Percentiles rank a stretch among this genome's conserved stretches.
Conservation (phyloP, 345 rosid genomes). For the Pugionium cornutum region DNA sequence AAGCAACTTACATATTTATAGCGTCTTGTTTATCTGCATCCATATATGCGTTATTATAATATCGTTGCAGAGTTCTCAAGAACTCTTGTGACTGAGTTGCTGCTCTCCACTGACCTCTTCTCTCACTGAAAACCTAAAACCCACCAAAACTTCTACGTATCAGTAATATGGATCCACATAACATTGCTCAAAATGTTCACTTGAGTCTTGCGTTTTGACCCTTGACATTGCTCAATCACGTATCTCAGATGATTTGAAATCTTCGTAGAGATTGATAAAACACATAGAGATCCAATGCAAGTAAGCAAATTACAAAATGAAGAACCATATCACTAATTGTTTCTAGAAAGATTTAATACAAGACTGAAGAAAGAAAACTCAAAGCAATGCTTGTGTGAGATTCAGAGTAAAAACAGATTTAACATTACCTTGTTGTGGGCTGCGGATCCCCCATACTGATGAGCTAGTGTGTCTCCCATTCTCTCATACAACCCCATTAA, state of each 20-base stretch:
- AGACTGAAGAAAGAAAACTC: too few species aligned
- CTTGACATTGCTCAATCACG: not conserved
- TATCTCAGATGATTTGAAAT: not conserved
- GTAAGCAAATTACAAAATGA: conserved; percentile 10
- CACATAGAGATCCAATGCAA: not conserved
- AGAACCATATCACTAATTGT: not conserved
- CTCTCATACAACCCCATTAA: conserved; percentile 87
- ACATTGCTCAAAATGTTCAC: conserved; percentile 16
- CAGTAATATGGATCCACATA: conserved; percentile 21
- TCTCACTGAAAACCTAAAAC: conserved; percentile 80
- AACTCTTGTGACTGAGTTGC: conserved; percentile 99
- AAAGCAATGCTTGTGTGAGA: not conserved
- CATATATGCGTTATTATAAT: conserved; percentile 94
- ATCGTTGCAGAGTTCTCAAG: conserved; percentile 93
- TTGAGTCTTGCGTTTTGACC: not conserved
- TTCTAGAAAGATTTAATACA: not conserved
- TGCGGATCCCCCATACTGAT: conserved; percentile 95
- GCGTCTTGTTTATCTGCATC: conserved; percentile 95
- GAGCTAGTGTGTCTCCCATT: conserved; percentile 95
- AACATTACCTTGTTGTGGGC: conserved; percentile 83
- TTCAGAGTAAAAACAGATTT: conserved; percentile 28
- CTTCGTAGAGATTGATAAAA: too few species aligned
- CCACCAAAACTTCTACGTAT: conserved; percentile 28
- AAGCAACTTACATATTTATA: conserved; percentile 68
- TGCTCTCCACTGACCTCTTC: conserved; percentile 98